Base-by-base conservation (phyloP, 768 basidiomycete species). In the Tricholoma matsutake region DNA sequence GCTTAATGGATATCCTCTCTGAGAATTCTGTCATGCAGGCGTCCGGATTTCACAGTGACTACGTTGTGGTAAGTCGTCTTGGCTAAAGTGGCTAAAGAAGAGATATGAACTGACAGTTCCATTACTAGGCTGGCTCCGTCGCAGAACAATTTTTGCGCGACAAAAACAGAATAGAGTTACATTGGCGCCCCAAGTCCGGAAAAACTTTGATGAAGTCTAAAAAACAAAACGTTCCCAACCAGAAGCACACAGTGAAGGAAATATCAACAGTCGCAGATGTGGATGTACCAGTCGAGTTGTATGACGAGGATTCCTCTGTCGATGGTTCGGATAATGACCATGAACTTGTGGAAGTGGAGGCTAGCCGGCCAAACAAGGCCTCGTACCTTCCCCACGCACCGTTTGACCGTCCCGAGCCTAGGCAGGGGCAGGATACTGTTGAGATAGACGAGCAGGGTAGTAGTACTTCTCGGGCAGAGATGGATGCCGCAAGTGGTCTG, bases 31-130 rank as follows among this genome's bases (percentile, higher is more conserved):
- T 80, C 32, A 73, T 73, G 18, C 79, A 77, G 58, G 66, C 67
- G 0, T 69, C 71, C n/a, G 82, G 84, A 9, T 89, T 74, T 69
- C 80, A 81, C 43, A 75, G 64, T 7, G 73, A 80, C 1, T 88
- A 89, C 63, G 66, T 88, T 34, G 74, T 80, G 76, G 88, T 86
- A 58, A 53, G 69, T 49, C 51, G 28, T 51, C 16, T 20, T 57
- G 51, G 9, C 47, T 32, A 49, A 20, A 34, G 47, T 57, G 51
- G 9, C 47, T 32, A 49, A 20, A 34, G 47, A 29, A 22, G n/a
- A 37, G 55, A 31, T 4, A 52, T 18, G 22, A 39, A 53, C 49
- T 47, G 41, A 66, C 11, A 55, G 13, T 11, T 4, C 6, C 14
- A 53, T 11, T 34, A 35, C 13, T 39, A 82, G 81, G 64, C 76